Conservation (phyloP, 2,329 filamentous ascomycete species). For the Trichoderma koningiopsis region DNA sequence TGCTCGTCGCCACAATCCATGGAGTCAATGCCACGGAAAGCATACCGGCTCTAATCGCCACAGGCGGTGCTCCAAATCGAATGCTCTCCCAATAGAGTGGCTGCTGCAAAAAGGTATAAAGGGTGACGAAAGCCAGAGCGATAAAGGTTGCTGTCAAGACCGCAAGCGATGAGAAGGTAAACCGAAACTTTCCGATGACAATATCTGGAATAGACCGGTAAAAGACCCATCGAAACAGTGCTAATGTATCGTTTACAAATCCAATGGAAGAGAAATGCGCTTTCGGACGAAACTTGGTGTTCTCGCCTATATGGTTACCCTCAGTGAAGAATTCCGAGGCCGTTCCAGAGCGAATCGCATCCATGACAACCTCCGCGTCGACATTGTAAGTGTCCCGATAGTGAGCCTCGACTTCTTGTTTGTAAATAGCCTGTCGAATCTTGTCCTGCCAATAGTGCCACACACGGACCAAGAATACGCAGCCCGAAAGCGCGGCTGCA, state of each 20-base stretch:
- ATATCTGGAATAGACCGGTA: slow-evolving; percentile 83
- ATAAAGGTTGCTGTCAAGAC: slow-evolving; percentile 69
- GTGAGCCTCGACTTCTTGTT: slow-evolving; percentile 73
- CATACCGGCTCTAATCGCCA: slow-evolving; percentile 89
- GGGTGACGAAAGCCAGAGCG: slow-evolving; percentile 69
- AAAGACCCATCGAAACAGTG: slow-evolving; percentile 84
- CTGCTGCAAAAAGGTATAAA: slow-evolving; percentile 85
- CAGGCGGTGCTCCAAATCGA: slow-evolving; percentile 79
- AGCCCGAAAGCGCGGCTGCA: slow-evolving; percentile 68
- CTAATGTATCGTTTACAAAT: slow-evolving; percentile 75
- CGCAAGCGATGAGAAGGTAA: slow-evolving; percentile 80
- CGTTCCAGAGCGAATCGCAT: slow-evolving; percentile 51
- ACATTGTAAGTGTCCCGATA: slow-evolving; percentile 57
- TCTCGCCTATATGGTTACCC: slow-evolving; percentile 57
- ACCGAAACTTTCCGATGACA: slow-evolving; percentile 64
- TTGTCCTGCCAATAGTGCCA: slow-evolving; percentile 95
- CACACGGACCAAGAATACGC: slow-evolving; percentile 69
- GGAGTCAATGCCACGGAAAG: slow-evolving; percentile 87
- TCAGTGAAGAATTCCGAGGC: slow-evolving; percentile 75
- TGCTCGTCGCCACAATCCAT: slow-evolving; percentile 87
- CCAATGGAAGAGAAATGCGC: slow-evolving; percentile 76
- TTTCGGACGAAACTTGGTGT: slow-evolving; percentile 60
- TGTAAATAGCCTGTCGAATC: slow-evolving; percentile 84
- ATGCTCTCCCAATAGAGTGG: slow-evolving; percentile 91
- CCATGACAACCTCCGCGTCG: slow-evolving; percentile 50